Percentiles rank a stretch among this genome's conserved stretches.
These are phyloP conservation scores for Drechslerella dactyloides DNA, from an alignment of 2,329 filamentous ascomycete genomes.

Conservation along the genomic window DNA sequence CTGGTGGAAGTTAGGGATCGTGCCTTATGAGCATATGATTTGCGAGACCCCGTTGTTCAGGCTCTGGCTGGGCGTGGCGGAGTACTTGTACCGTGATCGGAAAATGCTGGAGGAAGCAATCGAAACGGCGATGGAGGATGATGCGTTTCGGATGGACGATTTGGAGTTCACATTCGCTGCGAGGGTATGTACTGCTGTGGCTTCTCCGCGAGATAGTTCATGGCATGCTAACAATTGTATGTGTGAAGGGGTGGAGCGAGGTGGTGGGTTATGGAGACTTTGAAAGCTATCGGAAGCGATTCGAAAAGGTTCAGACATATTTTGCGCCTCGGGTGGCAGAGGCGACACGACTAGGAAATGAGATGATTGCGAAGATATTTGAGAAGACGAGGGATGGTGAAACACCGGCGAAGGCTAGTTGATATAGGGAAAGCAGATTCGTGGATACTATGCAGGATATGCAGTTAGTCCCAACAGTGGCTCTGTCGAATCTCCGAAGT, in stretches of 20 bases:
- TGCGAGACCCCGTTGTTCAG: slow-evolving; percentile 97
- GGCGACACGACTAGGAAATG: slow-evolving; percentile 84
- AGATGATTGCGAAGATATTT: slow-evolving; percentile 95
- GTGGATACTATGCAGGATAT: no score
- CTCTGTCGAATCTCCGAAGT: no score
- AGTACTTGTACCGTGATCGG: slow-evolving; percentile 87
- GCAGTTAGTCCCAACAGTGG: no score
- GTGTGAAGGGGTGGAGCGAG: slow-evolving; percentile 80
- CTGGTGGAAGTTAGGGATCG: slow-evolving; percentile 91
- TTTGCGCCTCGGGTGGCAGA: slow-evolving; percentile 89
- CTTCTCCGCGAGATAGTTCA: not conserved
- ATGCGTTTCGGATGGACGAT: slow-evolving; percentile 91
- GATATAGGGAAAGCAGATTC: no score
- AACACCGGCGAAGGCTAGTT: slow-evolving; percentile 7
- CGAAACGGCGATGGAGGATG: slow-evolving; percentile 83
- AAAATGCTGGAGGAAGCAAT: slow-evolving; percentile 82
- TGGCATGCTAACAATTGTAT: not conserved
- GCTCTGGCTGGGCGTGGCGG: slow-evolving; percentile 94
- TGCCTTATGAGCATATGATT: slow-evolving; percentile 99
- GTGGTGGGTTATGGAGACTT: slow-evolving; percentile 91
- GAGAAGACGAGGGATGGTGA: slow-evolving; percentile 70
- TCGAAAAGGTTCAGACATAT: slow-evolving; percentile 86
- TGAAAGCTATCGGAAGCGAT: slow-evolving; percentile 88
- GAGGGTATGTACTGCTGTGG: slow-evolving; percentile 60
- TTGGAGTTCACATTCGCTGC: slow-evolving; percentile 98